Conservation (phyloP, 306 rosid species). For the Carpinus fangiana region DNA sequence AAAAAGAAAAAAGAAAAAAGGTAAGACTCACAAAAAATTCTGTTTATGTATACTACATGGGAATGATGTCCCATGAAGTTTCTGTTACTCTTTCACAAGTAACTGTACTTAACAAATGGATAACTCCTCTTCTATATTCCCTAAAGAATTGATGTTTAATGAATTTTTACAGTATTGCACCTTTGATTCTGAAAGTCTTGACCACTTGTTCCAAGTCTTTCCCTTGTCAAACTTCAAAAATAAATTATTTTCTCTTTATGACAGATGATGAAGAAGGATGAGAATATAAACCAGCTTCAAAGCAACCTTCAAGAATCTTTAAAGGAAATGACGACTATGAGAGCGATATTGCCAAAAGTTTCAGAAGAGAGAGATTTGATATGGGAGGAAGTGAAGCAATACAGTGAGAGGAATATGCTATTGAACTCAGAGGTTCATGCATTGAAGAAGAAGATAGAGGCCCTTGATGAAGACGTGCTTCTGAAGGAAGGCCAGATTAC, state of each 20-base stretch:
- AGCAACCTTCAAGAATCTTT: constrained; percentile 59
- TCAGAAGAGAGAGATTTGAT: constrained; percentile 76
- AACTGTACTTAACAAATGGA: neutral
- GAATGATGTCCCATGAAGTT: no score
- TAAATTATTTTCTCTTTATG: neutral
- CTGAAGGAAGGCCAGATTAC: constrained; percentile 92
- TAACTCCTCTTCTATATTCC: neutral
- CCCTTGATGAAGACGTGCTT: constrained; percentile 73
- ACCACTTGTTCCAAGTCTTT: constrained; percentile 9
- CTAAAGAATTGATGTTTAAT: neutral
- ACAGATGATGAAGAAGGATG: constrained; percentile 83
- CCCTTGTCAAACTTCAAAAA: neutral
- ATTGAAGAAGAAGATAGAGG: constrained; percentile 64
- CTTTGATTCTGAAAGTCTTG: neutral
- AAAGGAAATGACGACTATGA: constrained; percentile 54
- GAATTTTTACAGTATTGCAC: neutral
- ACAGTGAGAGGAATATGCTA: constrained; percentile 73
- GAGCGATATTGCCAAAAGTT: constrained; percentile 60
- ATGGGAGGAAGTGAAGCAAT: constrained; percentile 82
- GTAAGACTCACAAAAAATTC: no score
- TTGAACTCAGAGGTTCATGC: constrained; percentile 55
- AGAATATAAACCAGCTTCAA: constrained; percentile 52
- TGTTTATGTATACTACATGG: no score
- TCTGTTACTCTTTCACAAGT: neutral
- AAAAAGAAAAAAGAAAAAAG: no score